These are phyloP conservation scores for Mycena floridula DNA, from an alignment of 768 basidiomycete genomes.

Conservation along the genomic window DNA sequence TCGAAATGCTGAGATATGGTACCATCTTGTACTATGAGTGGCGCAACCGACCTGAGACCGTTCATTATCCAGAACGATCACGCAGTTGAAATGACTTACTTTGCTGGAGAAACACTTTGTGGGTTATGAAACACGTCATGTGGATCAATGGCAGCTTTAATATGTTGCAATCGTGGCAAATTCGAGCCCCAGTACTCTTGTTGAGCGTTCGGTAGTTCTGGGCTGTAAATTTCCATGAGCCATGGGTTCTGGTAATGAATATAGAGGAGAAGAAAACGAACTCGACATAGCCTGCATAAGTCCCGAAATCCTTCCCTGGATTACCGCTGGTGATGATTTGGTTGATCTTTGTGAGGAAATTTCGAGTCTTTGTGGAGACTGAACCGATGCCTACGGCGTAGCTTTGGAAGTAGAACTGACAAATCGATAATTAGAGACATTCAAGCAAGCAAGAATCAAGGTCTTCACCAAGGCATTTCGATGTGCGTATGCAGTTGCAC, in stretches of 20 bases:
- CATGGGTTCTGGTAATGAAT: no score
- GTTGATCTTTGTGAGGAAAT: not conserved
- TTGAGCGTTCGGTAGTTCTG: slow-evolving; percentile 1
- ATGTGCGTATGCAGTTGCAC: slow-evolving; percentile 8
- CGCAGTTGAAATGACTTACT: no score
- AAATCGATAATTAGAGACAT: not conserved
- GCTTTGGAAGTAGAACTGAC: not conserved
- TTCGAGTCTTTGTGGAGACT: not conserved
- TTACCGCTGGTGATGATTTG: not conserved
- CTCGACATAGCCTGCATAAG: not conserved
- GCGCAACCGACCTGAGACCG: no score
- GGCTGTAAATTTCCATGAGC: not conserved
- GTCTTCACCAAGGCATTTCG: slow-evolving; percentile 5
- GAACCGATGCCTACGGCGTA: not conserved
- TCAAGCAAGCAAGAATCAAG: not conserved
- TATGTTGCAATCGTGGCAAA: slow-evolving; percentile 4
- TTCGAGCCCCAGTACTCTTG: slow-evolving; percentile 6
- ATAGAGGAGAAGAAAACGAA: not conserved
- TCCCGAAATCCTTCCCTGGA: not conserved
- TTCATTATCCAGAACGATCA: no score
- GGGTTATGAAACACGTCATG: slow-evolving; percentile 6
- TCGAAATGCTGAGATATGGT: no score
- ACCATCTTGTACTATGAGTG: no score
- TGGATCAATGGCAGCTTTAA: slow-evolving; percentile 2
- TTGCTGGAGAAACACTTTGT: slow-evolving; percentile 1